A percentile compares a stretch with the other conserved stretches of the same genome.
Evolutionary conservation across 2,329 filamentous ascomycete genomes (phyloP).

Genomic region (Penicillium sp.): DNA sequence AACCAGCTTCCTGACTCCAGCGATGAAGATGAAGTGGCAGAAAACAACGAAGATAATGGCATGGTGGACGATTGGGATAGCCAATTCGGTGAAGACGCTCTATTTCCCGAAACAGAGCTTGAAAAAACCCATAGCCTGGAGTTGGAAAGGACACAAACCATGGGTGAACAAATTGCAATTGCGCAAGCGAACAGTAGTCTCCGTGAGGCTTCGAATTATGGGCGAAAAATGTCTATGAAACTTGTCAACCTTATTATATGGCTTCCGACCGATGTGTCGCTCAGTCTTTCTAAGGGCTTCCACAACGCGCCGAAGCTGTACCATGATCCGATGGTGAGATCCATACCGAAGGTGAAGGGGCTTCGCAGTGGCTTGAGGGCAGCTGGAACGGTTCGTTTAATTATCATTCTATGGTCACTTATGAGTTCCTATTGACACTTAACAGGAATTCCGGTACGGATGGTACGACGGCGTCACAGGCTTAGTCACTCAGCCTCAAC

Average conservation of each 20-base stretch:
- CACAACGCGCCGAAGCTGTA: constrained; percentile 84
- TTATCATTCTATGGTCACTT: neutral
- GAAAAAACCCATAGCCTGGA: constrained; percentile 6
- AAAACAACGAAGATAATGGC: neutral
- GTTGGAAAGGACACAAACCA: constrained; percentile 7
- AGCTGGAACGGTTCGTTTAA: constrained; percentile 51
- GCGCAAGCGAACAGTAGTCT: constrained; percentile 1
- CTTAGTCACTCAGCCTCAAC: constrained; percentile 73
- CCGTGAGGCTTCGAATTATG: constrained; percentile 10
- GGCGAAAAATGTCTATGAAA: constrained; percentile 55
- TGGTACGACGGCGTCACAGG: constrained; percentile 81
- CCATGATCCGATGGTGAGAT: constrained; percentile 76
- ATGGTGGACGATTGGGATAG: neutral
- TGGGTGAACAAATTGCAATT: constrained; percentile 7
- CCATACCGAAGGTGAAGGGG: constrained; percentile 74
- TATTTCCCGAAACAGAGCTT: neutral
- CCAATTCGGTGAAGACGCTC: neutral
- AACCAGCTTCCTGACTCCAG: neutral
- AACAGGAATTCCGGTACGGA: constrained; percentile 68
- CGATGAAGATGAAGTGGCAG: neutral
- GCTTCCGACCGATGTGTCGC: constrained; percentile 79
- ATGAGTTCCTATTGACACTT: neutral
- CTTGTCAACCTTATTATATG: constrained; percentile 74
- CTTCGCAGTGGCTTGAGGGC: constrained; percentile 73
- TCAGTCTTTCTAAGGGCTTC: constrained; percentile 81